Conservation (phyloP, 1,139 yeast species). For the Pichia sp. region DNA sequence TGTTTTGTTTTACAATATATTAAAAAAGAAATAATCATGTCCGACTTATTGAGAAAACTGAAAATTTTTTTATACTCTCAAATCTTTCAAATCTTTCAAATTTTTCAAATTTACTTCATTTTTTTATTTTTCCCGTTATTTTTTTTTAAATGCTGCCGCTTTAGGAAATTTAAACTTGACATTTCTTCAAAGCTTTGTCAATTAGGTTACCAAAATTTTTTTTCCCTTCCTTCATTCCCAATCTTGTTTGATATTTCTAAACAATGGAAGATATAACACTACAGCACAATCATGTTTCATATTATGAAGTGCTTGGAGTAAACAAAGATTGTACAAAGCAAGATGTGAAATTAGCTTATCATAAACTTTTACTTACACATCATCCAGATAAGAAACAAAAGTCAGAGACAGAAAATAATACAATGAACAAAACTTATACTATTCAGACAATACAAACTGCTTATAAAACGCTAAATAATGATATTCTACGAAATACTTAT, state of each 20-base stretch:
- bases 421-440: too few relatives aligned
- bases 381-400: constrained; percentile 68
- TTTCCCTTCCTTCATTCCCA: too few relatives aligned
- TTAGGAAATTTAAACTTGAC: constrained; percentile 3
- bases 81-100: too few relatives aligned
- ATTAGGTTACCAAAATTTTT: too few relatives aligned
- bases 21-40: too few relatives aligned
- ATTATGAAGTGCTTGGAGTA: constrained; percentile 53
- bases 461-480: constrained; percentile 45
- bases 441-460: constrained; percentile 47
- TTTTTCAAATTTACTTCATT: too few relatives aligned
- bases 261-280: background rate
- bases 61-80: background rate
- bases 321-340: constrained; percentile 31
- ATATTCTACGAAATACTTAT: constrained; percentile 37
- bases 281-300: constrained; percentile 19
- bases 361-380: constrained; percentile 44
- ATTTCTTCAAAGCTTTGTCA: too few relatives aligned
- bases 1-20: too few relatives aligned
- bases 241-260: too few relatives aligned
- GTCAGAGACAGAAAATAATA: background rate
- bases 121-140: too few relatives aligned
- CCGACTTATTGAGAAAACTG: too few relatives aligned
- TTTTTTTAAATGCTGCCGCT: background rate
- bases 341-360: constrained; percentile 59